phyloP scores from a whole-genome alignment of 1,284 basidiomycete species.

The Ceratobasidium sp. region DNA sequence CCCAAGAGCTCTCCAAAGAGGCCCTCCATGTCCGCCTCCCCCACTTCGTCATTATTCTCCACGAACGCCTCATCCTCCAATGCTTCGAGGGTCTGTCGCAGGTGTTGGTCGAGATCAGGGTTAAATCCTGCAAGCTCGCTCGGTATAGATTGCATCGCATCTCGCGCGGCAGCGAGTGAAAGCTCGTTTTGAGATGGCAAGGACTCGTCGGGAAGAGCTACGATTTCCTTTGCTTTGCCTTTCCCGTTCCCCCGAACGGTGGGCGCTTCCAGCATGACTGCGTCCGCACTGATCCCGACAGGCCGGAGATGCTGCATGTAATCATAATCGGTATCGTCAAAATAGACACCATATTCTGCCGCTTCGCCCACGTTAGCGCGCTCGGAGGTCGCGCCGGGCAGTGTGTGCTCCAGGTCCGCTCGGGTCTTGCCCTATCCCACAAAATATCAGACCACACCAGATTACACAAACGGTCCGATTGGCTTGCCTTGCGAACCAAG shows the following conservation, averaged over 20 bases:
- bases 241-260: constrained; percentile 56
- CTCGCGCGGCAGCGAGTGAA: constrained; percentile 56
- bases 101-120: constrained; percentile 96
- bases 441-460: constrained; percentile 16
- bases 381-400: constrained; percentile 65
- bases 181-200: constrained; percentile 79
- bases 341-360: constrained; percentile 90
- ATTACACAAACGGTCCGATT: background rate
- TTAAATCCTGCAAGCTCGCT: constrained; percentile 89
- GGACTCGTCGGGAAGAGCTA: constrained; percentile 65
- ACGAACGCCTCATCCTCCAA: constrained; percentile 97
- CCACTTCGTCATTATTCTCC: constrained; percentile 74
- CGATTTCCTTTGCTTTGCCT: constrained; percentile 56
- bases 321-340: constrained; percentile 97
- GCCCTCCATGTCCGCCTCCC: constrained; percentile 55
- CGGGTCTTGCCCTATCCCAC: constrained; percentile 74
- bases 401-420: constrained; percentile 72
- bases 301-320: constrained; percentile 97
- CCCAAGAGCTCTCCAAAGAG: constrained; percentile 79
- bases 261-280: constrained; percentile 79
- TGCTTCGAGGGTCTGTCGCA: constrained; percentile 93
- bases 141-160: constrained; percentile 69
- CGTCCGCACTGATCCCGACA: constrained; percentile 78
- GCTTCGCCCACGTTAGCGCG: constrained; percentile 82
- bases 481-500: constrained; percentile 66